Base-by-base conservation (phyloP, 345 rosid species). In the Acer campestre region DNA sequence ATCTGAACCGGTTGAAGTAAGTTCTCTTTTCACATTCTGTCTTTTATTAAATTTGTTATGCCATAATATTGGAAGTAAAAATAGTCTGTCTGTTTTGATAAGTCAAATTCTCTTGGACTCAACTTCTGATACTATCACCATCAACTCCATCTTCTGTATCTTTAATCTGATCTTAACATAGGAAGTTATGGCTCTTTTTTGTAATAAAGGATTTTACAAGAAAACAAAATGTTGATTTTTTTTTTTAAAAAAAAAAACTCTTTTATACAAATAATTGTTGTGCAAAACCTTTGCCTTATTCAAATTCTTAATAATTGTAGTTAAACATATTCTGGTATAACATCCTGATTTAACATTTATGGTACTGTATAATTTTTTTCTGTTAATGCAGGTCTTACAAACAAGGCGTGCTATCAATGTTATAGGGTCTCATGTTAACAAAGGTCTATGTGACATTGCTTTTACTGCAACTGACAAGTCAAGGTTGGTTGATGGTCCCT, bases 391-490 rank as follows among this genome's bases (percentile, higher is more conserved):
- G 98, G 90, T 90, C 68, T 79, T 96, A 75, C 88, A 78, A 82
- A 81, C 93, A 72, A 88, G 83, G 78, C 79, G 77, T 12, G 68
- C 80, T 77, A 84, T 86, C 68, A 84, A 90, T 3, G 74, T 88
- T 82, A 75, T 85, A 61, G 97, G 98, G 73, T 84, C 87, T 73
- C 74, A 80, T 48, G 40, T 82, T 74, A 80, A 13, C 29, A 86
- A 84, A 75, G 98, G 97, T 74, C 82, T 92, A 70, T 86, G 93
- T 66, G 98, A 90, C 81, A 80, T 96, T 74, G 89, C 96, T 64
- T 91, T 92, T 59, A 78, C 78, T 55, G 74, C 84, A 65, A 72
- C 70, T 76, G 94, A 89, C 74, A 81, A 83, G 67, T 88, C 93
- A 82, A 91, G 93, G 99, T 94, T 70, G 56, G 86, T 78, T 35